Percentiles rank a stretch among this genome's conserved stretches.
Conservation (phyloP, 805 yeast species). For the Metschnikowia colocasiae region DNA sequence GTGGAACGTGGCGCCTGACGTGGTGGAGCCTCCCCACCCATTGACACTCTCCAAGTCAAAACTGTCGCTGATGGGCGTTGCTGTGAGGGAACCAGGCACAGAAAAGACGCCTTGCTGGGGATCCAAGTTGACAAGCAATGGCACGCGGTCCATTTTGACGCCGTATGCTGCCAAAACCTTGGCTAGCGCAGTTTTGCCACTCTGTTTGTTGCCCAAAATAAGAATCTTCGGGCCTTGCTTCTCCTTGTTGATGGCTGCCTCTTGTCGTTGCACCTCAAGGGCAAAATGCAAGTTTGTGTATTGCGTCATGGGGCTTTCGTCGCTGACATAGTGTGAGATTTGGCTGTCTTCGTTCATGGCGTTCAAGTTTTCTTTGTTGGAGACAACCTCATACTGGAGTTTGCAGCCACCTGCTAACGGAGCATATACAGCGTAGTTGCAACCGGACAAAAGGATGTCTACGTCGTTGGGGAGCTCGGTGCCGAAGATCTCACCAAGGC, state of each 20-base stretch:
- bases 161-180: constrained; percentile 75
- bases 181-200: constrained; percentile 77
- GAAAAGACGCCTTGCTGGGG: constrained; percentile 68
- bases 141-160: constrained; percentile 59
- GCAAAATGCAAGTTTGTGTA: constrained; percentile 72
- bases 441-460: constrained; percentile 41
- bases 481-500: constrained; percentile 88
- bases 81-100: constrained; percentile 80
- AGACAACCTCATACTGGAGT: constrained; percentile 42
- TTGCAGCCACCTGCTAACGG: constrained; percentile 60
- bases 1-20: constrained; percentile 67
- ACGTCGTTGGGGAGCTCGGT: constrained; percentile 79
- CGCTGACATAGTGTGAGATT: constrained; percentile 60
- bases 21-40: constrained; percentile 74
- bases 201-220: constrained; percentile 64
- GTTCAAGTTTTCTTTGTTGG: constrained; percentile 24
- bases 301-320: constrained; percentile 63
- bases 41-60: constrained; percentile 67
- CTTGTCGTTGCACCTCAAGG: constrained; percentile 52
- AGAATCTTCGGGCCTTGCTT: constrained; percentile 59
- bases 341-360: constrained; percentile 34
- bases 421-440: constrained; percentile 36
- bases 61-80: constrained; percentile 77
- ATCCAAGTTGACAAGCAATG: constrained; percentile 74
- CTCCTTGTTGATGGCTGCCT: constrained; percentile 22